Evolutionary conservation across 1,284 basidiomycete genomes (phyloP), one percentile per base, ranked within the genome.

Genomic region (Pseudozyma sp.): DNA sequence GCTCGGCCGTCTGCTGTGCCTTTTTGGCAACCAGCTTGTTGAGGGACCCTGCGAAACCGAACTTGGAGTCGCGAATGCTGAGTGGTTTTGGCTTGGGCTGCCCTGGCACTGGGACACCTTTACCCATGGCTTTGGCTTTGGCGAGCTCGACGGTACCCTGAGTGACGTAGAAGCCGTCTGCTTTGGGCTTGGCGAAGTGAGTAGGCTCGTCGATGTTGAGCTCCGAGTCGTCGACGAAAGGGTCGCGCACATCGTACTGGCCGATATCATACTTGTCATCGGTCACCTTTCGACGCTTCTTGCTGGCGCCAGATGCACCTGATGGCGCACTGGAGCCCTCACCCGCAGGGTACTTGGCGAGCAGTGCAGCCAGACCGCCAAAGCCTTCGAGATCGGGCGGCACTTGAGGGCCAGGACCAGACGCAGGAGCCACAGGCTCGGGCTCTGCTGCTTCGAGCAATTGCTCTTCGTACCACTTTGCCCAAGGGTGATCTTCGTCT

Each of bases 191-290:
- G n/a, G 92, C 93, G 81, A 94, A 93, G 86, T 90, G 93, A 2
- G 92, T 94, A 1, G 94, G 91, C 82, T 95, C 91, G 86, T 97
- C 95, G 45, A 95, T 87, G 19, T 90, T 90, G 59, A 97, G 89
- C 84, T 99, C 95, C 0, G 94, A 94, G 86, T 99, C 96, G 87
- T 99, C 96, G 81, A 99, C 97, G 86, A 98, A 98, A 0, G 93
- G 92, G 86, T 99, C 96, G 1, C 89, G 88, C 18, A 91, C 88
- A 86, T 99, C 95, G 87, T 99, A 99, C 19, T 86, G 85, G 51
- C 86, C 86, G 35, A 81, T 78, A 31, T 80, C 78, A 51, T 80
- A 77, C 52, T 71, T 76, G 58, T 77, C 75, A 12, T 77, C 70
- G 59, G 49, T 68, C 59, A 40, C 58, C 38, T 65, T 60, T 65